Percentiles rank a stretch among this genome's conserved stretches.
Conservation (phyloP, 2,329 filamentous ascomycete species). For the Harringtonia lauricola region DNA sequence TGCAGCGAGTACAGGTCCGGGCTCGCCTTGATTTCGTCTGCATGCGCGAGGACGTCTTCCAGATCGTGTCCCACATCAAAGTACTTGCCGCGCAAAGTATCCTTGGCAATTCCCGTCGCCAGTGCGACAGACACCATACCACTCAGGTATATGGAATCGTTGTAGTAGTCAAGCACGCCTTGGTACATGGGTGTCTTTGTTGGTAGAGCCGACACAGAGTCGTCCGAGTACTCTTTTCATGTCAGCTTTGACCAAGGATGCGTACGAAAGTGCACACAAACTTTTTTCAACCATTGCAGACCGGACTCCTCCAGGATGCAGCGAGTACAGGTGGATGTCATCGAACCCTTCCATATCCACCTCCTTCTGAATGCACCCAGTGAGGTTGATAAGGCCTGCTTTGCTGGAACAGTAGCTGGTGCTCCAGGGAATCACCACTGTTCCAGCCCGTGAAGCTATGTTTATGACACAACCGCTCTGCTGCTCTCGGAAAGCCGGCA, state of each 20-base stretch:
- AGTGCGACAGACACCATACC: slow-evolving; percentile 21
- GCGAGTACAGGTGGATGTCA: slow-evolving; percentile 18
- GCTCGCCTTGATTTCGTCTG: slow-evolving; percentile 11
- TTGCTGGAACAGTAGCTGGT: slow-evolving; percentile 22
- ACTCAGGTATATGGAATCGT: slow-evolving; percentile 21
- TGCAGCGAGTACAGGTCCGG: slow-evolving; percentile 16
- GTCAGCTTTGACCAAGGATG: neutral
- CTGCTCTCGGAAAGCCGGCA: slow-evolving; percentile 16
- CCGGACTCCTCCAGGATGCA: slow-evolving; percentile 20
- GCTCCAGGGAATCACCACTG: slow-evolving; percentile 17
- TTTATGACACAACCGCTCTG: slow-evolving; percentile 19
- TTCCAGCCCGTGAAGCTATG: slow-evolving; percentile 19
- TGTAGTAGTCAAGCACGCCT: slow-evolving; percentile 16
- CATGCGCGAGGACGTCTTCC: slow-evolving; percentile 17
- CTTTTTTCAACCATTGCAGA: slow-evolving; percentile 19
- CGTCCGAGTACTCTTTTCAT: slow-evolving; percentile 12
- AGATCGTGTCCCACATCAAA: slow-evolving; percentile 20
- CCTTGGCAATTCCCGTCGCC: slow-evolving; percentile 17
- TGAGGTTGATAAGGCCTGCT: slow-evolving; percentile 20
- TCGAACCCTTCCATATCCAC: slow-evolving; percentile 17
- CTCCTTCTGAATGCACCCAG: slow-evolving; percentile 19
- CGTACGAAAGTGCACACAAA: slow-evolving; percentile 2
- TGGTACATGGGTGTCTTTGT: slow-evolving; percentile 9
- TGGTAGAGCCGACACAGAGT: slow-evolving; percentile 13
- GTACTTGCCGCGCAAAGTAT: slow-evolving; percentile 16